A percentile compares a stretch with the other conserved stretches of the same genome.
phyloP scores from a whole-genome alignment of 345 rosid species.

The Sisymbrium altissimum region DNA sequence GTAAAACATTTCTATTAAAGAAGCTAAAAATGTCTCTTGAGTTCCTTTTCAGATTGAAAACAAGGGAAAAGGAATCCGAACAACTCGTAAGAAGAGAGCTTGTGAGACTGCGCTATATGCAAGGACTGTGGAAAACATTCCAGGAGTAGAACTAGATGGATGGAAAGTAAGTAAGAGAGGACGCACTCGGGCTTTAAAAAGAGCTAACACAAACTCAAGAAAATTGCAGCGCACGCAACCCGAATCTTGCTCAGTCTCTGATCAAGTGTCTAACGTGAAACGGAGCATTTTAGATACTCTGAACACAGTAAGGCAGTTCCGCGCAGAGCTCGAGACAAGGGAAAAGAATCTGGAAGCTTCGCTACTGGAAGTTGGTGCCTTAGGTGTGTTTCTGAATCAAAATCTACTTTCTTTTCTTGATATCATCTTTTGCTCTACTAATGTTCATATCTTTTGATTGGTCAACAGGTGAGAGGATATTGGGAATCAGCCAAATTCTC shows the following conservation, averaged over 20 bases:
- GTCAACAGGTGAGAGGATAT: conserved; percentile 23
- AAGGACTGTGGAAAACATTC: not conserved
- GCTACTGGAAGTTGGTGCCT: not conserved
- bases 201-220: not conserved
- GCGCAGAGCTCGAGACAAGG: conserved; percentile 13
- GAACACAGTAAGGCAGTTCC: conserved; percentile 8
- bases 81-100: conserved; percentile 18
- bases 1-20: not conserved
- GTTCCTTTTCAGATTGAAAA: not conserved
- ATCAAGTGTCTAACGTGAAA: conserved; percentile 24
- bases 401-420: not conserved
- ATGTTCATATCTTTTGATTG: not conserved
- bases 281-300: conserved; percentile 2
- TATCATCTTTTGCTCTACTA: not conserved
- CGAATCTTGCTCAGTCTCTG: conserved; percentile 12
- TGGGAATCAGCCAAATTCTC: conserved; percentile 29
- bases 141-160: not conserved
- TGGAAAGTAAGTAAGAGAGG: not conserved
- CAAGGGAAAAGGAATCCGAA: not conserved
- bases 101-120: not conserved
- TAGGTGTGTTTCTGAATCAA: conserved; percentile 14
- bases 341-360: conserved; percentile 26
- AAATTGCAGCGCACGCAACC: not conserved
- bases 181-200: not conserved
- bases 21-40: not conserved